phyloP scores from a whole-genome alignment of 2,329 filamentous ascomycete species.

The Aspergillus flavus region DNA sequence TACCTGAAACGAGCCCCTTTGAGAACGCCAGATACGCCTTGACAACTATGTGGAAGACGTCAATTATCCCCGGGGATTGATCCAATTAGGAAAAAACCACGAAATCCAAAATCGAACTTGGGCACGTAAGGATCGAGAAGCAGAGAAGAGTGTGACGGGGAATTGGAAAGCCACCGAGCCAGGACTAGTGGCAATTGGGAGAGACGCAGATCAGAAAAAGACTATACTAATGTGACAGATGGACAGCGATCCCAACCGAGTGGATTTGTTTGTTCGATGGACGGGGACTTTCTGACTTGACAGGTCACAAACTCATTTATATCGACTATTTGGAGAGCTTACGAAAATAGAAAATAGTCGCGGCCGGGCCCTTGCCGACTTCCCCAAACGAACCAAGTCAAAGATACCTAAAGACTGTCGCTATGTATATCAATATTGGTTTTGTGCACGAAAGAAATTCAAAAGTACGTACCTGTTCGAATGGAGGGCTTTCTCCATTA shows the following conservation, averaged over 20 bases:
- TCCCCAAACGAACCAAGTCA: background rate
- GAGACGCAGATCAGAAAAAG: constrained; percentile 9
- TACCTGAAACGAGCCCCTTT: background rate
- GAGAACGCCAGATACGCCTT: background rate
- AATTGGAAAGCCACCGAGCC: constrained; percentile 4
- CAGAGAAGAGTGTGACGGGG: background rate
- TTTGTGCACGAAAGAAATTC: background rate
- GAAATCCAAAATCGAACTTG: background rate
- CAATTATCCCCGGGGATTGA: background rate
- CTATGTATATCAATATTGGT: background rate
- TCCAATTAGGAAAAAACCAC: background rate
- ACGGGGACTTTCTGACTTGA: background rate
- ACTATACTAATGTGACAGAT: constrained; percentile 21
- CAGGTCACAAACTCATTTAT: constrained; percentile 5
- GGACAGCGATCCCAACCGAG: constrained; percentile 9
- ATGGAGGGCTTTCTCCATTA: background rate
- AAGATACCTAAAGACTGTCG: background rate
- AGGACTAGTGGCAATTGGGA: constrained; percentile 8
- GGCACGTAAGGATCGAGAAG: background rate
- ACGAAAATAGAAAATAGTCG: constrained; percentile 2
- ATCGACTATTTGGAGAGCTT: background rate
- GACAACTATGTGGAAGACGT: background rate
- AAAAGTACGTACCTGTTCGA: background rate
- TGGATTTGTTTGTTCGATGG: constrained; percentile 2
- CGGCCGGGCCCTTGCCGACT: background rate